These are phyloP conservation scores for Pythium brachiatum DNA, from an alignment of 352 stramenopile species.

Conservation along the genomic window DNA sequence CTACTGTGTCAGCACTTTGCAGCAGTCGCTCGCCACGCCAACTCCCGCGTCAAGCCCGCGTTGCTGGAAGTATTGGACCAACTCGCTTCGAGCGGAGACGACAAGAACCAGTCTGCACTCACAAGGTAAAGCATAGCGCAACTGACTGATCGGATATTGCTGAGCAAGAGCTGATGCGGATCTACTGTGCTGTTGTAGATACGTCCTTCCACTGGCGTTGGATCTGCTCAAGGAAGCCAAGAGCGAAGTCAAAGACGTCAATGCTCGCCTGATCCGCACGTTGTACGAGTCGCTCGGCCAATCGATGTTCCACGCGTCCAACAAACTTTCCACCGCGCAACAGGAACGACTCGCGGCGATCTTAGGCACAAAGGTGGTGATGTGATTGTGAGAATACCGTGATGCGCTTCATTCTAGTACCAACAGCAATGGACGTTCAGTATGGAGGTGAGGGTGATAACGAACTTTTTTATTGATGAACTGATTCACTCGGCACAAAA, in stretches of 20 bases:
- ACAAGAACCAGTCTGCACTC: constrained; percentile 55
- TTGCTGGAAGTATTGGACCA: constrained; percentile 53
- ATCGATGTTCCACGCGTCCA: constrained; percentile 25
- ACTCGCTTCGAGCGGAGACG: constrained; percentile 35
- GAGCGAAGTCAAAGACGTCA: constrained; percentile 67
- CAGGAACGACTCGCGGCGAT: constrained; percentile 54
- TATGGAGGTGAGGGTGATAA: not conserved
- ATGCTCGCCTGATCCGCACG: constrained; percentile 37
- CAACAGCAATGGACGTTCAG: not conserved
- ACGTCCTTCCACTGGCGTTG: constrained; percentile 68
- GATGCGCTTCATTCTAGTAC: too few relatives aligned
- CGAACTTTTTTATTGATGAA: too few relatives aligned
- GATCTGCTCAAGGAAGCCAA: constrained; percentile 76
- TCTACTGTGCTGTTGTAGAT: constrained; percentile 30
- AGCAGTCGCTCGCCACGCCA: constrained; percentile 43
- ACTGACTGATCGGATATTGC: too few relatives aligned
- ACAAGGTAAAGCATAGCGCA: constrained; percentile 28
- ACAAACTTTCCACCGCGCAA: constrained; percentile 50
- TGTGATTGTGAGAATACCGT: not conserved
- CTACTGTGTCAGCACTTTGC: constrained; percentile 60
- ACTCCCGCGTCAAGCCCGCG: constrained; percentile 54
- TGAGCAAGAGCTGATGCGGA: too few relatives aligned
- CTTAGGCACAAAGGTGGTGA: constrained; percentile 24
- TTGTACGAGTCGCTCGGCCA: constrained; percentile 29
- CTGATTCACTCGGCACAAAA: too few relatives aligned